Conservation (phyloP, 768 basidiomycete species). For the Podaxis sp. region DNA sequence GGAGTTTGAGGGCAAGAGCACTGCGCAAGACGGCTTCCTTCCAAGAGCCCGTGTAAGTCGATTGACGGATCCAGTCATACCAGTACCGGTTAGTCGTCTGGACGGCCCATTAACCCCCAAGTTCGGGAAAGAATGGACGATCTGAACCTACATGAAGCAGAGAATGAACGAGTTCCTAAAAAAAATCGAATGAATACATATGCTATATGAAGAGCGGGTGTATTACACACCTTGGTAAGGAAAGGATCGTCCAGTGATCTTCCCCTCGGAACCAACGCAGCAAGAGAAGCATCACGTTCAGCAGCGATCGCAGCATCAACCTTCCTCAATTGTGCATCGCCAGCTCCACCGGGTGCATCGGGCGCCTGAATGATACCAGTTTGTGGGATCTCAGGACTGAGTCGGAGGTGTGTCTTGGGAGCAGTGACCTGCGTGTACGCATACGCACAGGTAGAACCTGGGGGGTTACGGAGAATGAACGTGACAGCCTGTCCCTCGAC, state of each 20-base stretch:
- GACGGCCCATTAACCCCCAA: neutral
- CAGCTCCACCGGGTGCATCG: neutral
- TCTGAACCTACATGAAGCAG: constrained; percentile 47
- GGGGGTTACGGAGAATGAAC: constrained; percentile 76
- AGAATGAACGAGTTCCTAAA: constrained; percentile 51
- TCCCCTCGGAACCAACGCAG: neutral
- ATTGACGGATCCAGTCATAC: constrained; percentile 85
- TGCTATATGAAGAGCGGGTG: constrained; percentile 28
- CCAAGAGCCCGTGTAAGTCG: constrained; percentile 92
- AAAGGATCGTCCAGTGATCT: constrained; percentile 51
- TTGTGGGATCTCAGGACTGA: neutral
- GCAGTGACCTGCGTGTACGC: constrained; percentile 2
- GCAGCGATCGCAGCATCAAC: neutral
- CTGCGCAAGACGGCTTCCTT: constrained; percentile 92
- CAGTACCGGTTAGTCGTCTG: constrained; percentile 77
- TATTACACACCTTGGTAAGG: constrained; percentile 59
- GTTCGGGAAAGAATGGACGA: neutral
- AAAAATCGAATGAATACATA: neutral
- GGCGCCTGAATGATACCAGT: neutral
- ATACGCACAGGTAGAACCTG: constrained; percentile 18
- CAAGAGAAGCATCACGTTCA: neutral
- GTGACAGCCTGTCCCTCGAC: constrained; percentile 88
- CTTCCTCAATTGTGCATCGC: neutral
- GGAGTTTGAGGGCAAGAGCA: constrained; percentile 88
- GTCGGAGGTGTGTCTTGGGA: neutral